Evolutionary conservation across 345 rosid genomes (phyloP).

Genomic region (Acer negundo): DNA sequence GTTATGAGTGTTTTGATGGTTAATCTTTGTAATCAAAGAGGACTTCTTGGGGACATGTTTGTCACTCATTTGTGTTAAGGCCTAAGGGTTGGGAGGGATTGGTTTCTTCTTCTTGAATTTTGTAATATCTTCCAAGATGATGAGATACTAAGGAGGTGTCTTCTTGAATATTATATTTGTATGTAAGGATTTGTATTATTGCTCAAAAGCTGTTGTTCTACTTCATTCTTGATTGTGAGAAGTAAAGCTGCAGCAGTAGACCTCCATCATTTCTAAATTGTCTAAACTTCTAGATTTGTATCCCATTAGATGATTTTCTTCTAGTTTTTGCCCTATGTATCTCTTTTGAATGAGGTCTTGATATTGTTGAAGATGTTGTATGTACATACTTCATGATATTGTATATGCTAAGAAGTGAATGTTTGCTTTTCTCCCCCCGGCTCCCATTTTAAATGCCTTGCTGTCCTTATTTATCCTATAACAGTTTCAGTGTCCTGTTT

Average conservation of each 20-base stretch:
- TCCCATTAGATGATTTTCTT: not conserved
- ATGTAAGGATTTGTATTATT: conserved; percentile 4
- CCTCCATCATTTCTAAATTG: not conserved
- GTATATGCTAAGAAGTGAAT: not conserved
- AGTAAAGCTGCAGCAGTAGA: not conserved
- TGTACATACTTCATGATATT: not conserved
- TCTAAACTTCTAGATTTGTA: not conserved
- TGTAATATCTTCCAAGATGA: too few species aligned
- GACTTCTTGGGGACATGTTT: too few species aligned
- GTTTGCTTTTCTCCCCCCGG: not conserved
- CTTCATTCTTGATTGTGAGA: not conserved
- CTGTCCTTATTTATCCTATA: not conserved
- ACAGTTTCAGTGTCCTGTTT: not conserved
- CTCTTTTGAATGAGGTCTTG: not conserved
- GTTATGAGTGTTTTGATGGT: too few species aligned
- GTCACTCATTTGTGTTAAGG: too few species aligned
- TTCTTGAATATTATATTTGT: too few species aligned
- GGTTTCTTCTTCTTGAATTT: too few species aligned
- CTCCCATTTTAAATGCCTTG: not conserved
- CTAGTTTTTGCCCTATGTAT: not conserved
- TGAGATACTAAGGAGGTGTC: too few species aligned
- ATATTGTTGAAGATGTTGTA: not conserved
- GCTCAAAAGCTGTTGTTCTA: not conserved
- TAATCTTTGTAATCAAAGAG: too few species aligned
- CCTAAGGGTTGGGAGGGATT: too few species aligned